Evolutionary conservation across 1,139 yeast species (phyloP).

Genomic region (Suhomyces wounanorum): DNA sequence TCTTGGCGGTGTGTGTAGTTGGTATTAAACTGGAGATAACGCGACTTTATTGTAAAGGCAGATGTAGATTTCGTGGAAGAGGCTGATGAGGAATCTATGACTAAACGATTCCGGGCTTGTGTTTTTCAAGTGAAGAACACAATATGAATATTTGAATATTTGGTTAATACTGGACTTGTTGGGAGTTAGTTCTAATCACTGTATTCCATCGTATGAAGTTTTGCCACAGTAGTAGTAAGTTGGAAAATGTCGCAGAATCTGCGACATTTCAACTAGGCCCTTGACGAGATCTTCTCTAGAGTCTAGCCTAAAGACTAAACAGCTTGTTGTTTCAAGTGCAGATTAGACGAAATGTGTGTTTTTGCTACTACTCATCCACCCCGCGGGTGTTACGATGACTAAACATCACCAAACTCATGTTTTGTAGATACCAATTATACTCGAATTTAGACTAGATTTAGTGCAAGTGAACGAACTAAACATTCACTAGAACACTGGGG

Average conservation of each 20-base stretch:
- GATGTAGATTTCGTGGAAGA: not conserved
- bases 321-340: not conserved
- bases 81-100: too few species aligned
- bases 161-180: too few species aligned
- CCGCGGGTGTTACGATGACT: too few species aligned
- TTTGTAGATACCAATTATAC: not conserved
- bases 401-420: too few species aligned
- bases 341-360: too few species aligned
- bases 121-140: too few species aligned
- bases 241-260: not conserved
- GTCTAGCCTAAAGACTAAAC: too few species aligned
- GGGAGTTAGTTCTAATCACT: too few species aligned
- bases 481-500: not conserved
- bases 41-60: not conserved
- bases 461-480: not conserved
- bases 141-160: too few species aligned
- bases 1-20: not conserved
- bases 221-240: not conserved
- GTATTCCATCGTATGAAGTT: too few species aligned
- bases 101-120: too few species aligned
- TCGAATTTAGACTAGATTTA: not conserved
- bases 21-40: not conserved
- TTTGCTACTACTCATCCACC: too few species aligned
- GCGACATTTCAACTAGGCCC: not conserved
- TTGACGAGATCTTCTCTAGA: not conserved